A percentile compares a stretch with the other conserved stretches of the same genome.
These are phyloP conservation scores for Suillus occidentalis DNA, from an alignment of 768 basidiomycete species.

Conservation along the genomic window DNA sequence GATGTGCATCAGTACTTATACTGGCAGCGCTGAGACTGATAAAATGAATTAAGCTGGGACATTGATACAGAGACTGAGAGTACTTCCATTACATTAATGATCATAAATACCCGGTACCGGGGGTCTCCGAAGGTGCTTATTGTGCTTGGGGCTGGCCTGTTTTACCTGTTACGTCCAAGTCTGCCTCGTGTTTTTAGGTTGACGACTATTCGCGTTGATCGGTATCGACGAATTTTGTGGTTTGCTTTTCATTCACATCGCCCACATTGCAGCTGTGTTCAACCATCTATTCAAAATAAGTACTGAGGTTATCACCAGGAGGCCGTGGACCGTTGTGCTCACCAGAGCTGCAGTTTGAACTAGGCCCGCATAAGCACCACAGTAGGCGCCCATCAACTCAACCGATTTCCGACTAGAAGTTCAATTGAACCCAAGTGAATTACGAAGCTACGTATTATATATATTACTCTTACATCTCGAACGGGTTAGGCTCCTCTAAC, in stretches of 20 bases:
- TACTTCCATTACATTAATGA: not conserved
- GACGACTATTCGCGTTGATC: not conserved
- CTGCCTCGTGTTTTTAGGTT: not conserved
- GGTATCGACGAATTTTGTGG: not conserved
- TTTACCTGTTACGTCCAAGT: not conserved
- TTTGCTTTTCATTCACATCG: not conserved
- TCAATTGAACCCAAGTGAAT: not conserved
- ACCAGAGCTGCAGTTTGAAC: not conserved
- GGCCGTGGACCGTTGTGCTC: not conserved
- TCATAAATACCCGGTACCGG: not conserved
- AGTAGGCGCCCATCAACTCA: not conserved
- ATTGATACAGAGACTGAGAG: not conserved
- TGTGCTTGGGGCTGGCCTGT: not conserved
- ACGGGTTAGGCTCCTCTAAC: conserved; percentile 1
- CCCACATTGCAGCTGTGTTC: not conserved
- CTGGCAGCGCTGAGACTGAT: not conserved
- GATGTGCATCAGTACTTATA: not conserved
- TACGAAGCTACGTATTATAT: not conserved
- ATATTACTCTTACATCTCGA: not conserved
- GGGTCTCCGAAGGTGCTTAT: not conserved
- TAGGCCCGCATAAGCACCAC: not conserved
- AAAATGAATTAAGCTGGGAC: not conserved
- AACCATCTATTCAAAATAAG: not conserved
- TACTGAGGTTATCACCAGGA: not conserved
- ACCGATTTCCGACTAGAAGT: not conserved